phyloP scores from a whole-genome alignment of 2,329 filamentous ascomycete species.

The Didymella glomerata region DNA sequence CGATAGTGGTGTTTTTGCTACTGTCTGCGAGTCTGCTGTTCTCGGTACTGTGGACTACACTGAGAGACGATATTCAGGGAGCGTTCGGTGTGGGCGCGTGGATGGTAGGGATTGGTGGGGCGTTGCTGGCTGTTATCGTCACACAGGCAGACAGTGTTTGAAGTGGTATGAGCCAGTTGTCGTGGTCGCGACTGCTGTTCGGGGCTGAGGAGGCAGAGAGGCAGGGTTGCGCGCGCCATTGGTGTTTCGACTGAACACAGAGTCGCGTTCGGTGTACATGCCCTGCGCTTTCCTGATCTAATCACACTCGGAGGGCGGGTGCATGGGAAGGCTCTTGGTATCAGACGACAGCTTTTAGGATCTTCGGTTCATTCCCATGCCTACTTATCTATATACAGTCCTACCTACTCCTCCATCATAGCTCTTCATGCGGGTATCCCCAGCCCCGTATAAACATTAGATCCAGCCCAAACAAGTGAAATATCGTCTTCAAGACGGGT shows the following conservation, averaged over 20 bases:
- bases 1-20: background rate
- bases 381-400: constrained; percentile 17
- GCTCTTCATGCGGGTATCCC: constrained; percentile 11
- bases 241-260: too few species aligned
- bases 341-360: background rate
- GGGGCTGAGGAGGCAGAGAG: too few species aligned
- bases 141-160: background rate
- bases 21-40: background rate
- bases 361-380: constrained; percentile 6
- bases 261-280: too few species aligned
- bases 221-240: too few species aligned
- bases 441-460: constrained; percentile 21
- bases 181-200: too few species aligned
- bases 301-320: too few species aligned
- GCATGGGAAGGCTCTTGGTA: too few species aligned
- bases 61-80: background rate
- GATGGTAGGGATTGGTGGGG: background rate
- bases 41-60: background rate
- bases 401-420: constrained; percentile 6
- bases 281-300: too few species aligned
- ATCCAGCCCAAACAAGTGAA: constrained; percentile 19
- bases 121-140: background rate
- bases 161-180: too few species aligned
- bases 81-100: background rate
- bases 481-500: constrained; percentile 14